phyloP scores from a whole-genome alignment of 2,329 filamentous ascomycete genomes.

The Sclerotinia nivalis region DNA sequence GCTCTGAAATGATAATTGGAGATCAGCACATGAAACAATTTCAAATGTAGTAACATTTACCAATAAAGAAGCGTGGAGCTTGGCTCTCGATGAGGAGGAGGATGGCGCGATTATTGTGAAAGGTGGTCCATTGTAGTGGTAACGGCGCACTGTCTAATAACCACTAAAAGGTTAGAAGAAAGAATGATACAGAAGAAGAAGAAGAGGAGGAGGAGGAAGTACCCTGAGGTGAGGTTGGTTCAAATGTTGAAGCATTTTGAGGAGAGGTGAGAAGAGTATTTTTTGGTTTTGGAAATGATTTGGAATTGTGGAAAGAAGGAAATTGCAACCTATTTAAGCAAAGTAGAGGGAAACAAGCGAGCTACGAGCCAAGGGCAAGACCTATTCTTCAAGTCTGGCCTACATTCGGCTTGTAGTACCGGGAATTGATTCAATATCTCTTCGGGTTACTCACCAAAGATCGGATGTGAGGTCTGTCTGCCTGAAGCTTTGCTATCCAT shows the following conservation, averaged over 20 bases:
- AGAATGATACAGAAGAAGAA: background rate
- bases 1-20: background rate
- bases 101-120: too few species aligned
- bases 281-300: background rate
- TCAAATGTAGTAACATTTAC: background rate
- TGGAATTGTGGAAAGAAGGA: background rate
- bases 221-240: background rate
- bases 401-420: background rate
- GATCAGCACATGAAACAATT: background rate
- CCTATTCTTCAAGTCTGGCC: background rate
- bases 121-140: too few species aligned
- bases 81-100: background rate
- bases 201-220: background rate
- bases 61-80: background rate
- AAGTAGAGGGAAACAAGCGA: background rate
- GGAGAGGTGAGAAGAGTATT: background rate
- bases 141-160: background rate
- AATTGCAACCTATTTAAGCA: background rate
- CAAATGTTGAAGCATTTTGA: background rate
- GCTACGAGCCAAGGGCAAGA: background rate
- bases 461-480: background rate
- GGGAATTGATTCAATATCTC: background rate
- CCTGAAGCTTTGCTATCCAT: background rate
- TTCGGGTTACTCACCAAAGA: background rate
- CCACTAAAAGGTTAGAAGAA: background rate